phyloP scores from a whole-genome alignment of 2,329 filamentous ascomycete species.

The Cordyceps fumosorosea region DNA sequence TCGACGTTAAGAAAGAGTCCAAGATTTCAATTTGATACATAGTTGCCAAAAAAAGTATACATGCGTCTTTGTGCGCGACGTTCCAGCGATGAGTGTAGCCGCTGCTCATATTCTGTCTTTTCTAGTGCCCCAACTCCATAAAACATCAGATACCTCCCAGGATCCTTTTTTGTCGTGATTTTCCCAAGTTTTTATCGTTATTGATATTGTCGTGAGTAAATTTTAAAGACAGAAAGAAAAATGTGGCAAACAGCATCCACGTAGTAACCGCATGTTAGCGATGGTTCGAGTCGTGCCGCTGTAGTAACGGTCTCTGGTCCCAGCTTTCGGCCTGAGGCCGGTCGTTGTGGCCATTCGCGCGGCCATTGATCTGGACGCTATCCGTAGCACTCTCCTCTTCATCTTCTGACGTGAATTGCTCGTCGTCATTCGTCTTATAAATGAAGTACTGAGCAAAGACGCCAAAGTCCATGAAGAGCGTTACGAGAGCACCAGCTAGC shows the following conservation, averaged over 20 bases:
- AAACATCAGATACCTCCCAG: neutral
- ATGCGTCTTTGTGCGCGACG: neutral
- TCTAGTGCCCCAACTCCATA: constrained; percentile 1
- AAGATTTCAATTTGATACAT: neutral
- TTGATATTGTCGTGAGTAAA: neutral
- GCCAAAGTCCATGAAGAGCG: constrained; percentile 72
- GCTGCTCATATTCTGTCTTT: neutral
- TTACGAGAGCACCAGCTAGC: constrained; percentile 84
- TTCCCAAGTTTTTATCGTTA: neutral
- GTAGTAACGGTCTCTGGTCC: constrained; percentile 35
- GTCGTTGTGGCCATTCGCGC: constrained; percentile 14
- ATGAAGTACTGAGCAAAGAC: constrained; percentile 92
- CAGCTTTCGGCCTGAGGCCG: constrained; percentile 26
- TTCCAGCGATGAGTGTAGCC: neutral
- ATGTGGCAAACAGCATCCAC: neutral
- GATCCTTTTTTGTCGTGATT: constrained; percentile 5
- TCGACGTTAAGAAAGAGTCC: neutral
- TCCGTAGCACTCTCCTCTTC: constrained; percentile 23
- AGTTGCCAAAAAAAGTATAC: neutral
- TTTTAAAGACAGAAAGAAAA: neutral
- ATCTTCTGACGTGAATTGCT: constrained; percentile 30
- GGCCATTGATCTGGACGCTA: constrained; percentile 21
- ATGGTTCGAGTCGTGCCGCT: constrained; percentile 23
- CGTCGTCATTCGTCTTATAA: constrained; percentile 45
- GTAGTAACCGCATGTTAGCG: neutral